phyloP scores from a whole-genome alignment of 331 rosid species.

The Malus hybrid region DNA sequence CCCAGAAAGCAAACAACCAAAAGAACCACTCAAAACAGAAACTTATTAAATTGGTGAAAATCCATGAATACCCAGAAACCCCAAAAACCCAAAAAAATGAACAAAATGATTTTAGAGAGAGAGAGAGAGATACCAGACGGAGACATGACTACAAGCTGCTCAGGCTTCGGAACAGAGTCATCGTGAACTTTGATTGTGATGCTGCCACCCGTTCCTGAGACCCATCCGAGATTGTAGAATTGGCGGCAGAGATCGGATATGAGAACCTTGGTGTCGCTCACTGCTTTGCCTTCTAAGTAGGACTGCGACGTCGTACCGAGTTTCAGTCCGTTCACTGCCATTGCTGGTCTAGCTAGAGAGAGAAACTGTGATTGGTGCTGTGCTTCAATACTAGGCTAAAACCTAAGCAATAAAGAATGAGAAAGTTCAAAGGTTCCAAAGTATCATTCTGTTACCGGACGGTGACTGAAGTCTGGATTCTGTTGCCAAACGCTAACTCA shows the following conservation, averaged over 20 bases:
- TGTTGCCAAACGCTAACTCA: too few species aligned
- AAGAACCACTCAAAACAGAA: not conserved
- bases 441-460: too few species aligned
- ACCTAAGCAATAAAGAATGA: too few species aligned
- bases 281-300: slow-evolving; percentile 55
- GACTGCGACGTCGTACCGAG: slow-evolving; percentile 52
- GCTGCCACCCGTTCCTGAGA: slow-evolving; percentile 93
- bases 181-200: slow-evolving; percentile 80
- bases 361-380: not conserved
- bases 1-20: slow-evolving; percentile 13
- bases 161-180: slow-evolving; percentile 61
- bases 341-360: not conserved
- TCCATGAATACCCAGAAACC: not conserved
- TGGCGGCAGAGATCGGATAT: slow-evolving; percentile 90
- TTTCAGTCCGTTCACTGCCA: slow-evolving; percentile 38
- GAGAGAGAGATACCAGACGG: slow-evolving; percentile 58
- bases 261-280: slow-evolving; percentile 62
- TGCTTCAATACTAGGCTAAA: not conserved
- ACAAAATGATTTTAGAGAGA: not conserved
- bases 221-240: slow-evolving; percentile 91
- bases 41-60: not conserved
- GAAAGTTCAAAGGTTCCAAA: too few species aligned
- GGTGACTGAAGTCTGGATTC: too few species aligned
- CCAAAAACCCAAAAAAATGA: not conserved
- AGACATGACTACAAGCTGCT: slow-evolving; percentile 72